Evolutionary conservation across 106 monocot genomes (phyloP).

Genomic region (Dioscorea zingiberensis): DNA sequence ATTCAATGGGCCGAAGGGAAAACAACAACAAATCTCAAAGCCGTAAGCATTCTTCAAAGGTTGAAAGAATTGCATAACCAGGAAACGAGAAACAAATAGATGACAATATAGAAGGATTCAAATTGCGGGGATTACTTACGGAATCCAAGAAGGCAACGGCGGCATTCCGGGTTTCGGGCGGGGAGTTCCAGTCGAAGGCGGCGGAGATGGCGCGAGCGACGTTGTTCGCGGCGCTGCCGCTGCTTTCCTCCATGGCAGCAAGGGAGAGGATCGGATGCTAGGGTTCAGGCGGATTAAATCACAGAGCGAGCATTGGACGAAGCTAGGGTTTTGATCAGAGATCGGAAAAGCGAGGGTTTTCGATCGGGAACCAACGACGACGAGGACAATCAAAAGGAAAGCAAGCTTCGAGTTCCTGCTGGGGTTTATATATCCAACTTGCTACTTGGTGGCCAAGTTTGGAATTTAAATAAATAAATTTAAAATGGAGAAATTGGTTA

Average conservation of each 20-base stretch:
- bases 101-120: not conserved
- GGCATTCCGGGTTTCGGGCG: constrained; percentile 57
- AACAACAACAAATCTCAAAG: not conserved
- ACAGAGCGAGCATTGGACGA: no score
- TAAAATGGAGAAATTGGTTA: no score
- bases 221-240: constrained; percentile 30
- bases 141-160: constrained; percentile 88
- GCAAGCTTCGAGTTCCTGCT: no score
- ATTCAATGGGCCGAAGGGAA: not conserved
- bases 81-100: not conserved
- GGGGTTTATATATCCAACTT: no score
- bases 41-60: not conserved
- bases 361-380: no score
- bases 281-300: no score
- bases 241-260: constrained; percentile 19
- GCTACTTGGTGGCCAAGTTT: no score
- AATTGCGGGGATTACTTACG: constrained; percentile 22
- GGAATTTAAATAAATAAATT: no score
- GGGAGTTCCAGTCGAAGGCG: constrained; percentile 60
- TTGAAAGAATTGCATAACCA: not conserved
- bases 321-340: no score
- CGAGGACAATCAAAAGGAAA: no score
- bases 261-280: no score
- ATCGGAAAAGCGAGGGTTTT: no score
- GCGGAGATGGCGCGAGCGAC: constrained; percentile 73